These are phyloP conservation scores for Amanita rubescens DNA, from an alignment of 768 basidiomycete genomes.

Conservation along the genomic window DNA sequence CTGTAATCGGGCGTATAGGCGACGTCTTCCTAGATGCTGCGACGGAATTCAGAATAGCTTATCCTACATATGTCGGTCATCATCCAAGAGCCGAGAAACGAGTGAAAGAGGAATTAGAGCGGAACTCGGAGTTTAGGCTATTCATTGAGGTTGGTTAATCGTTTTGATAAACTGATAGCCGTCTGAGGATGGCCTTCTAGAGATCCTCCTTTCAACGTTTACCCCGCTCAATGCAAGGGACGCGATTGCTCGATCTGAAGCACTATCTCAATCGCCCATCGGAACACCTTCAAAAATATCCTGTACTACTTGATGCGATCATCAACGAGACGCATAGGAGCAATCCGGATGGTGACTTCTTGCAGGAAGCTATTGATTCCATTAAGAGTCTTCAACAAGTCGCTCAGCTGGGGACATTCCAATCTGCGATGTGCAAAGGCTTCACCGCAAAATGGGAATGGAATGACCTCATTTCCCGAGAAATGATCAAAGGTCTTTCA, in stretches of 20 bases:
- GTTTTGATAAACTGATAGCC: background rate
- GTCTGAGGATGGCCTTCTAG: constrained; percentile 17
- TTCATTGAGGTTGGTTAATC: constrained; percentile 70
- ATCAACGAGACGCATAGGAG: constrained; percentile 73
- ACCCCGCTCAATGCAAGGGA: constrained; percentile 28
- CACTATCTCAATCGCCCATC: constrained; percentile 73
- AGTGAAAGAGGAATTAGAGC: constrained; percentile 79
- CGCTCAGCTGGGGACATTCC: constrained; percentile 84
- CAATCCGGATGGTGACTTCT: constrained; percentile 77
- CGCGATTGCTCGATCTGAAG: constrained; percentile 54
- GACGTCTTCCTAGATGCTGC: constrained; percentile 86
- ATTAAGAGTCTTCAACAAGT: constrained; percentile 78
- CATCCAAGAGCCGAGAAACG: constrained; percentile 81
- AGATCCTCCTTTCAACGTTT: constrained; percentile 34
- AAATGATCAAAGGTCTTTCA: constrained; percentile 49
- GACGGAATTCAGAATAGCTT: constrained; percentile 79
- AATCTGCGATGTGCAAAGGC: constrained; percentile 81
- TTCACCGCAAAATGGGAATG: constrained; percentile 80
- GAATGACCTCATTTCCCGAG: constrained; percentile 77
- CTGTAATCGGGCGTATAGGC: constrained; percentile 79
- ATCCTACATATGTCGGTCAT: constrained; percentile 81
- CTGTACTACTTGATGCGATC: constrained; percentile 79
- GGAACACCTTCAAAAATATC: constrained; percentile 80
- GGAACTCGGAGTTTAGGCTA: constrained; percentile 71
- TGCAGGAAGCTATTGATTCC: constrained; percentile 76